These are phyloP conservation scores for Leptomonas seymouri DNA, from an alignment of 208 protist genomes.

Conservation along the genomic window DNA sequence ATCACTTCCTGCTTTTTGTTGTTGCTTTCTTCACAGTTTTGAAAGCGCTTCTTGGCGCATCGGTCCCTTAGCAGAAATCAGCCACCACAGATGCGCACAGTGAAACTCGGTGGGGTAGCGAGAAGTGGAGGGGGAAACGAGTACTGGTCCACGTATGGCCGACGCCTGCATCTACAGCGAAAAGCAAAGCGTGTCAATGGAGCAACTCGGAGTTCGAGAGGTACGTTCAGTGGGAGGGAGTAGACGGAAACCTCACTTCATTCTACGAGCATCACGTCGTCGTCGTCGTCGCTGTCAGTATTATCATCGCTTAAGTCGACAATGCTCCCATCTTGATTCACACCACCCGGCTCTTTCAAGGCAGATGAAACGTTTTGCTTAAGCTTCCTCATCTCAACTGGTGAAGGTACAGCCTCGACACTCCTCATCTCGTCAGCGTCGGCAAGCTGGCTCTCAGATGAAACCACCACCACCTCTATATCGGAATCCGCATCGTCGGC, in stretches of 20 bases:
- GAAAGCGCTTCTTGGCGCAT: too few relatives aligned
- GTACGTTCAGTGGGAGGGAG: neutral
- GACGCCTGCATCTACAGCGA: too few relatives aligned
- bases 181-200: too few relatives aligned
- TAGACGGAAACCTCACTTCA: neutral
- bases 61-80: too few relatives aligned
- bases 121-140: too few relatives aligned
- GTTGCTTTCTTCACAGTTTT: too few relatives aligned
- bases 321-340: neutral
- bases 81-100: too few relatives aligned
- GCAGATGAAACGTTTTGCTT: too few relatives aligned
- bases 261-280: slow-evolving; percentile 36
- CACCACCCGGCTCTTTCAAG: neutral
- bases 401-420: neutral
- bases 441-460: slow-evolving; percentile 13
- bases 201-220: neutral
- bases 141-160: too few relatives aligned
- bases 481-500: slow-evolving; percentile 6
- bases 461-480: slow-evolving; percentile 16
- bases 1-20: too few relatives aligned
- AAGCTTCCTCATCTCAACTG: neutral
- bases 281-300: slow-evolving; percentile 1
- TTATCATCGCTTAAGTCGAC: slow-evolving; percentile 1
- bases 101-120: too few relatives aligned
- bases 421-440: neutral